Percentiles rank a stretch among this genome's conserved stretches.
Conservation (phyloP, 805 yeast species). For the Lachancea nothofagi region DNA sequence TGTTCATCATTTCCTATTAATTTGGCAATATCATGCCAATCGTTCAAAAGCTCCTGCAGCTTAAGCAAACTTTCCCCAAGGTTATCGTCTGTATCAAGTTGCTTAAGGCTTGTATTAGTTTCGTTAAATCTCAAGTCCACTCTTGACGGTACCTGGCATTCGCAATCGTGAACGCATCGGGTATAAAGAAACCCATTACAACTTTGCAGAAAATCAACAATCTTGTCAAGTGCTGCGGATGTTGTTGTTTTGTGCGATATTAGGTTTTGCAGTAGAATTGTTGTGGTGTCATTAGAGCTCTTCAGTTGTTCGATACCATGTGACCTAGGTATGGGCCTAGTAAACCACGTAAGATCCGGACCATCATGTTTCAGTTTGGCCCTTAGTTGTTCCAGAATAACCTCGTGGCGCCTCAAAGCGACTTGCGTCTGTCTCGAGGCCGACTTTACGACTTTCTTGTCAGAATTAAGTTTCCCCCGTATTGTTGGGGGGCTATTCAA, state of each 20-base stretch:
- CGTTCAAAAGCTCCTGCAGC: conserved; percentile 16
- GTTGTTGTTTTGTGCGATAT: neutral
- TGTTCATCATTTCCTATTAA: conserved; percentile 3
- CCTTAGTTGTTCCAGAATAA: conserved; percentile 10
- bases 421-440: conserved; percentile 3
- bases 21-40: conserved; percentile 19
- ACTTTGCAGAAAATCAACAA: conserved; percentile 2
- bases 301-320: neutral
- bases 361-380: conserved; percentile 3
- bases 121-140: neutral
- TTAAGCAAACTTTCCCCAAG: conserved; percentile 1
- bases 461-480: neutral
- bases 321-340: conserved; percentile 1
- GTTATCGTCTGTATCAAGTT: neutral
- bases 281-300: neutral
- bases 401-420: conserved; percentile 4
- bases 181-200: conserved; percentile 8
- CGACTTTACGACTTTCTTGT: conserved; percentile 3
- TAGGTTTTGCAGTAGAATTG: conserved; percentile 1
- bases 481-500: neutral
- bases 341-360: conserved; percentile 9
- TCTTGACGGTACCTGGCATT: conserved; percentile 5
- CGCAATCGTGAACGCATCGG: conserved; percentile 9
- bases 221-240: neutral
- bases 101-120: neutral